Base-by-base conservation (phyloP, 768 basidiomycete species). In the Pulveroboletus ravenelii region DNA sequence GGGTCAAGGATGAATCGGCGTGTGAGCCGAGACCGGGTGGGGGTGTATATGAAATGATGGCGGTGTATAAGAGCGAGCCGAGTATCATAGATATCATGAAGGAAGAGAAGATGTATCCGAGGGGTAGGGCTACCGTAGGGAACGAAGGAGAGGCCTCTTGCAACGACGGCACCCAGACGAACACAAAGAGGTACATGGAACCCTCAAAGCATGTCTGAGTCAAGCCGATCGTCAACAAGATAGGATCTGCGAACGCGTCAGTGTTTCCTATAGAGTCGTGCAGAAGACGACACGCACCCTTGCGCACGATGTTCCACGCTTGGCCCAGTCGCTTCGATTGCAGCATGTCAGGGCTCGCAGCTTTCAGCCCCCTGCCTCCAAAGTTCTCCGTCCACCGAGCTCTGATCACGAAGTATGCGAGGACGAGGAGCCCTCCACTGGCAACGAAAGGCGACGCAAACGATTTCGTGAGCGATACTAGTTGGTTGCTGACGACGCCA, bases 51-150 rank as follows among this genome's bases (percentile, higher is more conserved):
- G 75, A 67, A 5, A 69, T 69, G 59, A 84, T 68, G 43, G 70
- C 70, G 5, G 79, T 85, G 67, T 88, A 89, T 29, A 85, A 57
- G 45, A 88, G 67, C 10, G 87, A 87, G 15, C 87, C 86, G 57
- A 88, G 76, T 79, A 88, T 85, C 86, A 89, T 88, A 48, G 79
- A 81, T 48, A 87, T 70, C 87, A 89, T 89, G 72, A 88, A 87
- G 6, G 79, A 75, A 27, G 86, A 85, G 67, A 89, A 89, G 56
- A 89, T 87, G 66, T 85, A 85, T 3, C 88, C 87, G 8, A 89
- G 73, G 0, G 87, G 88, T 25, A 87, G 79, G 15, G 69, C 51
- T 6, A 60, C 56, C 10, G 67, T 53, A 10, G 72, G 60, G 52
- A 60, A 67, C 15, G 63, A 62, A 12, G 55, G 39, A n/a, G 81